phyloP scores from a whole-genome alignment of 176 grass and related monocot species.

The Elymus sibiricus region DNA sequence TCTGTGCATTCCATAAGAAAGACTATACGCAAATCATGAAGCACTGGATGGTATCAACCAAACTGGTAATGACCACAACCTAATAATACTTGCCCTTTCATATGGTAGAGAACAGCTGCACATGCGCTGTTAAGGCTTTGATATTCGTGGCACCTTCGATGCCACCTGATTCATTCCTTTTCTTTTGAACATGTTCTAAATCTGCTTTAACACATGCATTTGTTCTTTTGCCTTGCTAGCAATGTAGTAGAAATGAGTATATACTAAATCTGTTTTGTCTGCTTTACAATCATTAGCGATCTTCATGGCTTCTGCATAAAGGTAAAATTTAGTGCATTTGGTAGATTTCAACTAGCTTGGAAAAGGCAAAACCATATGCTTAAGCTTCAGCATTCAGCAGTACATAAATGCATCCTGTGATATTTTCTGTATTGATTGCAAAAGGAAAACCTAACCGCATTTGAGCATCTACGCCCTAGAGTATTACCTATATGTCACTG shows the following conservation, averaged over 20 bases:
- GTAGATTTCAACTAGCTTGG: slow-evolving; percentile 13
- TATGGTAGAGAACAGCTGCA: no score
- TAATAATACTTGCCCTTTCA: no score
- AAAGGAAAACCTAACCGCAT: not conserved
- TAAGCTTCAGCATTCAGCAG: not conserved
- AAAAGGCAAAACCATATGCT: not conserved
- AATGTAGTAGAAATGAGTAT: not conserved
- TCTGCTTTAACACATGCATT: not conserved
- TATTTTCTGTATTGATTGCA: not conserved
- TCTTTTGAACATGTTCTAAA: not conserved
- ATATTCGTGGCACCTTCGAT: no score
- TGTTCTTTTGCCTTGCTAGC: not conserved
- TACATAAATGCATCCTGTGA: not conserved
- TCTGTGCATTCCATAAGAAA: no score
- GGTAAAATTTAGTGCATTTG: no score
- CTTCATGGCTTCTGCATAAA: not conserved
- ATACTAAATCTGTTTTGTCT: not conserved
- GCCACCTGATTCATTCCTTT: not conserved
- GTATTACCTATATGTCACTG: not conserved
- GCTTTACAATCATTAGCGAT: not conserved
- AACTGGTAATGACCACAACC: no score
- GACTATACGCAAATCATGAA: no score
- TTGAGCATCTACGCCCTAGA: not conserved
- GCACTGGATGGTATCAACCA: no score
- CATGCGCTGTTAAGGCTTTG: no score